Evolutionary conservation across 1,139 yeast species (phyloP).

Genomic region (Taiozyma onychis): DNA sequence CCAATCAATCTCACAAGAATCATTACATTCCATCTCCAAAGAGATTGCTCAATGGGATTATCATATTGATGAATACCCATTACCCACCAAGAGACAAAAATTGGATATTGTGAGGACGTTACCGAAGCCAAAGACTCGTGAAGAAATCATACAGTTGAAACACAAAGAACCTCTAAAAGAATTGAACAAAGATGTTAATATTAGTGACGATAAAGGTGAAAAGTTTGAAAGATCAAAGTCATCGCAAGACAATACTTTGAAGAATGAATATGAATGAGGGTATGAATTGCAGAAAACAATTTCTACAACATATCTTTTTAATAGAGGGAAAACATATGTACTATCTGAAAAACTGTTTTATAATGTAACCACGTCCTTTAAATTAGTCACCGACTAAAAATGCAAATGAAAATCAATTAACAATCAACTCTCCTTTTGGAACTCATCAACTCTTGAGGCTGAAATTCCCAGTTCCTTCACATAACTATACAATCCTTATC

Average conservation of each 20-base stretch:
- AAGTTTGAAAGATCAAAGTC: neutral
- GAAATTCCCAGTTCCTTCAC: slow-evolving; percentile 18
- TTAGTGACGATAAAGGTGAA: neutral
- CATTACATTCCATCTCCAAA: neutral
- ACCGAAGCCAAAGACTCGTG: slow-evolving; percentile 13
- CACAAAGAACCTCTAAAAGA: slow-evolving; percentile 4
- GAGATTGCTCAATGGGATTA: slow-evolving; percentile 6
- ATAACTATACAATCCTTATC: slow-evolving; percentile 32
- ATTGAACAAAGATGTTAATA: neutral
- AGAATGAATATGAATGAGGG: neutral
- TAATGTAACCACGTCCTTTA: too few relatives aligned
- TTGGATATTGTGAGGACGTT: slow-evolving; percentile 3
- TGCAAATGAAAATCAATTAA: neutral
- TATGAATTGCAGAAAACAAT: neutral
- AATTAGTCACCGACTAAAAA: too few relatives aligned
- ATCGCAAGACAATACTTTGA: neutral
- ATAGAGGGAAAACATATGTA: too few relatives aligned
- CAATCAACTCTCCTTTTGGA: neutral
- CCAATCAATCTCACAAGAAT: slow-evolving; percentile 1
- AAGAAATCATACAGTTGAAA: slow-evolving; percentile 10
- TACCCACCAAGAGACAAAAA: slow-evolving; percentile 17
- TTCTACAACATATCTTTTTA: too few relatives aligned
- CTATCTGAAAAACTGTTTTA: too few relatives aligned
- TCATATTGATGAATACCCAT: slow-evolving; percentile 9
- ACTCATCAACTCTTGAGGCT: neutral